Evolutionary conservation across 805 yeast species (phyloP), one percentile per base, ranked within the genome.

Genomic region (Kluyveromyces aestuarii): DNA sequence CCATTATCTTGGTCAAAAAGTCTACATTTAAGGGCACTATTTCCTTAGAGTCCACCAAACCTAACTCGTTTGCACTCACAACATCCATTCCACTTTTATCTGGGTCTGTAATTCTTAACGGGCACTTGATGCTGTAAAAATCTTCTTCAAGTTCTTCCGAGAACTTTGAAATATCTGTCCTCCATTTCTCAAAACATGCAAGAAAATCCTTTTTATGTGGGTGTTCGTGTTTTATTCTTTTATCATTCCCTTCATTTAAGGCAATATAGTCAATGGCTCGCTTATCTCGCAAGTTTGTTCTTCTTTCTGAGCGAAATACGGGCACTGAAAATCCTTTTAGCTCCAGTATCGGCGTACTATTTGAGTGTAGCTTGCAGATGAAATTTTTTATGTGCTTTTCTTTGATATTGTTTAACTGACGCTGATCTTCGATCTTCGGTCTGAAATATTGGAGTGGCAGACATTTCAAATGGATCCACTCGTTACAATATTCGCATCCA

Each of bases 261-360:
- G 95, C 93, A 9, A 79, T 81, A 59, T 88, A 88, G 60, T 88
- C 95, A 41, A 89, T 75, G 46, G 72, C 72, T n/a, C 70, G 66
- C 40, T 71, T 68, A 14, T 74, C 67, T 19, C 96, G 68, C 40
- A 73, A 69, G 49, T 87, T 81, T 37, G 71, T 90, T 67, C 48
- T 72, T 75, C 38, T 48, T 53, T 16, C 18, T 33, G 40, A 37
- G 18, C 30, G 50, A 16, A 9, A 33, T 11, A 9, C 14, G 7
- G 50, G 33, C 35, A 25, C 43, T 11, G 39, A n/a, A 13, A 8
- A 16, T 17, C 30, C 39, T 27, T 38, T 37, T 2, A 39, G 36
- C 11, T 39, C 41, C 10, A 48, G 18, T 25, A 40, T 38, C 27
- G 50, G 48, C n/a, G 37, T 33, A 21, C 44, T 27, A 10, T 47